Base-by-base conservation (phyloP, 1,284 basidiomycete genomes). In the Malassezia sympodialis region DNA sequence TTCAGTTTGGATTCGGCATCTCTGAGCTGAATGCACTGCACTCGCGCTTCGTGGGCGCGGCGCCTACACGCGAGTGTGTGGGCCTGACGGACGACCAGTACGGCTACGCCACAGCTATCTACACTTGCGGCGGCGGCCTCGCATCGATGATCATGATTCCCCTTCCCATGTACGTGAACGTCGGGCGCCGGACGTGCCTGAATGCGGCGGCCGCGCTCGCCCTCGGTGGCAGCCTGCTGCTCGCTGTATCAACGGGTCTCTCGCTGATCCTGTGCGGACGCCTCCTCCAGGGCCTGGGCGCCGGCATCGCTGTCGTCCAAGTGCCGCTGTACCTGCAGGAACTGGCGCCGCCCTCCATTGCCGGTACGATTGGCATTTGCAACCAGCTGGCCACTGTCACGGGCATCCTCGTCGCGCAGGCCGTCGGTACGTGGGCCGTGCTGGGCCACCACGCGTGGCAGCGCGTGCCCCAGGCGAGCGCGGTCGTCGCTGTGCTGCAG, bases 241-340 rank as follows among this genome's bases (percentile, higher is more conserved):
- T 67, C 19, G 39, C 51, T 23, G 14, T 41, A 11, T 54, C 63
- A 0, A 51, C 45, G 7, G 26, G 21, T 3, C 24, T 59, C 10
- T 10, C 21, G 0, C 42, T 49, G 2, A 47, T 68, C 19, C 56
- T 62, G 4, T 4, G 46, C 3, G 71, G 61, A 0, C 51, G 71
- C 2, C 79, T 88, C 52, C 68, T 90, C 19, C 82, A 85, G 10
- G 90, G 90, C 10, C 66, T 89, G 8, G 85, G 84, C 10, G 84
- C 86, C 30, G 90, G 90, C 23, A 76, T 93, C 49, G 88, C 85
- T 17, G 79, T 91, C 4, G 91, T 88, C 64, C 81, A 89, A n/a
- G 83, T 84, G 0, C 89, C 90, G 8, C 82, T 91, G 42, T 91
- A 84, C 76, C 79, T 93, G 30, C 82, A 86, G 8, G 85, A 88